A percentile compares a stretch with the other conserved stretches of the same genome.
Conservation (phyloP, 192 early-diverging fungal genomes). For the Gaertneriomyces semiglobifer region DNA sequence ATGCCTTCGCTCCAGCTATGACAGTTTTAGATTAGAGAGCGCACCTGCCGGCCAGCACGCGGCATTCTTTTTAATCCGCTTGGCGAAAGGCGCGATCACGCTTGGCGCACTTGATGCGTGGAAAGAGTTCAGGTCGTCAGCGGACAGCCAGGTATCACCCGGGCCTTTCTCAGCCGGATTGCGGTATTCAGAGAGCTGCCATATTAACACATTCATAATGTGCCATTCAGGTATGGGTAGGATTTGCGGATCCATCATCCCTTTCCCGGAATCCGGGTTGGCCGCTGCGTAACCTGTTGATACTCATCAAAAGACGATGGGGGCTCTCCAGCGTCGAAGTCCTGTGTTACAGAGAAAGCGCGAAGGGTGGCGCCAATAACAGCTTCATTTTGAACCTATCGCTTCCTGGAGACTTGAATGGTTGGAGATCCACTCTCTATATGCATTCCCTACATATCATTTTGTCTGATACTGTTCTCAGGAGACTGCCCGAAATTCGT, state of each 20-base stretch:
- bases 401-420: conserved; percentile 37
- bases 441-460: background rate
- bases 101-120: too few relatives aligned
- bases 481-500: conserved; percentile 57
- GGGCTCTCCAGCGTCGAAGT: conserved; percentile 50
- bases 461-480: background rate
- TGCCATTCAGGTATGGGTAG: conserved; percentile 45
- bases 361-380: conserved; percentile 37
- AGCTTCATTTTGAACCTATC: conserved; percentile 50
- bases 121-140: too few relatives aligned
- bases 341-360: conserved; percentile 63
- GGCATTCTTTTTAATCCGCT: too few relatives aligned
- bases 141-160: too few relatives aligned
- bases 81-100: too few relatives aligned
- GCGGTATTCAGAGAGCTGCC: too few relatives aligned
- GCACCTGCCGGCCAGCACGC: too few relatives aligned
- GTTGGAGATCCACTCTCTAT: conserved; percentile 25
- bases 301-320: conserved; percentile 55
- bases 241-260: conserved; percentile 84
- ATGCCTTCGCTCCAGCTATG: too few relatives aligned
- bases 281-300: conserved; percentile 88
- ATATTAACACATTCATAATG: too few relatives aligned
- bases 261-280: conserved; percentile 77
- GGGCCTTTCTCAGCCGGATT: too few relatives aligned
- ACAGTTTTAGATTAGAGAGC: too few relatives aligned